phyloP scores from a whole-genome alignment of 2,329 filamentous ascomycete genomes.

The Zarea fungicola region DNA sequence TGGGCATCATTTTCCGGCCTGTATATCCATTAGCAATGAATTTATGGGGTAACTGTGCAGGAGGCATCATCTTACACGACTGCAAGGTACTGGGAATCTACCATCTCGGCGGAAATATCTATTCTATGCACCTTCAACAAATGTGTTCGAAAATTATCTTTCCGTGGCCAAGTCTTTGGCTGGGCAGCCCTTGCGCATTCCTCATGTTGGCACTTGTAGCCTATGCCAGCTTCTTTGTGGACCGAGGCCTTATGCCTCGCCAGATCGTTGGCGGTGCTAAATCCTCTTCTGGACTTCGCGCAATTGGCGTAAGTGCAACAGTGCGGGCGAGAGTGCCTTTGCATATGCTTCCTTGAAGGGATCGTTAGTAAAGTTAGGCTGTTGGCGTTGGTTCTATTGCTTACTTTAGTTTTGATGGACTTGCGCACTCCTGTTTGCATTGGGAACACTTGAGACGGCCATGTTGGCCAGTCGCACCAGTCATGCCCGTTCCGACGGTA shows the following conservation, averaged over 20 bases:
- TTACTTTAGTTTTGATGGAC: constrained; percentile 9
- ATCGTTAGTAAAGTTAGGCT: background rate
- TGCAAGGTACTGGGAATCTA: background rate
- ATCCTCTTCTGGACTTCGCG: constrained; percentile 49
- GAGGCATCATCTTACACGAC: background rate
- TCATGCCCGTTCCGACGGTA: constrained; percentile 2
- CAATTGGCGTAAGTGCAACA: constrained; percentile 57
- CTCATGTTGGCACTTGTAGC: constrained; percentile 20
- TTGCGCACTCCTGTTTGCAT: background rate
- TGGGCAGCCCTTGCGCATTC: constrained; percentile 20
- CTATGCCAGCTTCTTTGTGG: constrained; percentile 45
- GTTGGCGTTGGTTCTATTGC: background rate
- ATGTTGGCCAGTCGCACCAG: background rate
- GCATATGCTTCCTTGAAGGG: constrained; percentile 62
- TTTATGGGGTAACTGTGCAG: too few relatives aligned
- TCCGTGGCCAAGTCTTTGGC: constrained; percentile 68
- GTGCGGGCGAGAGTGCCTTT: constrained; percentile 64
- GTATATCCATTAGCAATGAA: background rate
- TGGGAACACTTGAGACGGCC: background rate
- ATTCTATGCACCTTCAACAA: constrained; percentile 60
- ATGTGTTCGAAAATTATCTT: constrained; percentile 84
- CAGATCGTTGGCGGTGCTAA: constrained; percentile 75
- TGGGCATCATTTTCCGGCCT: background rate
- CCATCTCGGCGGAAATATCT: background rate
- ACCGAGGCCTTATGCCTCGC: constrained; percentile 71